Percentiles rank a stretch among this genome's conserved stretches.
Evolutionary conservation across 2,329 filamentous ascomycete genomes (phyloP).

Genomic region (Lecanicillium sp.): DNA sequence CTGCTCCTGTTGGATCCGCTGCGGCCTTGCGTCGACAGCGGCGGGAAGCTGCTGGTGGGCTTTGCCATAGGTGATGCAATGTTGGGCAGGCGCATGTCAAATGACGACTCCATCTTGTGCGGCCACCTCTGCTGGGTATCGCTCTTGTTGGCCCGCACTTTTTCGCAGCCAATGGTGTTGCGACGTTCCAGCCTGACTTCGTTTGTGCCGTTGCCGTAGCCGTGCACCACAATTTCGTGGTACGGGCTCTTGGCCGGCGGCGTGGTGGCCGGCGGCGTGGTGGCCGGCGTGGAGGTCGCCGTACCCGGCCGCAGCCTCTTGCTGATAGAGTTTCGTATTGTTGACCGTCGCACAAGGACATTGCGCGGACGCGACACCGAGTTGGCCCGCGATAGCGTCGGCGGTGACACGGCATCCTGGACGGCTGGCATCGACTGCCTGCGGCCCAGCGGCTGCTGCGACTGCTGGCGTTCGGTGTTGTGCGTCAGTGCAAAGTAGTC

Average conservation of each 20-base stretch:
- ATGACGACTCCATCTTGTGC: slow-evolving; percentile 20
- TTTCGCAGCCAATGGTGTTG: slow-evolving; percentile 15
- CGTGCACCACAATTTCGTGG: slow-evolving; percentile 47
- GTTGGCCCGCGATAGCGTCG: slow-evolving; percentile 21
- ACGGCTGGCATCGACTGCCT: slow-evolving; percentile 5
- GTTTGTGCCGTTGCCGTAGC: slow-evolving; percentile 50
- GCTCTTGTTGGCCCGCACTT: slow-evolving; percentile 20
- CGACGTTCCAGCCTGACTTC: slow-evolving; percentile 24
- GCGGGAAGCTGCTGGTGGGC: background rate
- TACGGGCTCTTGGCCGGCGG: slow-evolving; percentile 25
- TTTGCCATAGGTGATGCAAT: background rate
- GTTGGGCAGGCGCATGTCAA: background rate
- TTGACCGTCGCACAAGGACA: slow-evolving; percentile 27
- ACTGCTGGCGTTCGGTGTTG: slow-evolving; percentile 17
- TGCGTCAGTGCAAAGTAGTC: slow-evolving; percentile 46
- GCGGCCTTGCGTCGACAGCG: background rate
- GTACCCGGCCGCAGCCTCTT: slow-evolving; percentile 19
- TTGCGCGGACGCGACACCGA: slow-evolving; percentile 23
- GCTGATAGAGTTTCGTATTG: slow-evolving; percentile 29
- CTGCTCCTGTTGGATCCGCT: slow-evolving; percentile 5
- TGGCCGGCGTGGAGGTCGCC: slow-evolving; percentile 18
- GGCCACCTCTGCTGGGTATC: slow-evolving; percentile 23
- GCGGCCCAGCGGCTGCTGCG: background rate
- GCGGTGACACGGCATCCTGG: slow-evolving; percentile 11
- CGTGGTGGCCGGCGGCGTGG: slow-evolving; percentile 16